Percentiles rank a stretch among this genome's conserved stretches.
Evolutionary conservation across 306 rosid species (phyloP).

Genomic region (Nissolia schottii): DNA sequence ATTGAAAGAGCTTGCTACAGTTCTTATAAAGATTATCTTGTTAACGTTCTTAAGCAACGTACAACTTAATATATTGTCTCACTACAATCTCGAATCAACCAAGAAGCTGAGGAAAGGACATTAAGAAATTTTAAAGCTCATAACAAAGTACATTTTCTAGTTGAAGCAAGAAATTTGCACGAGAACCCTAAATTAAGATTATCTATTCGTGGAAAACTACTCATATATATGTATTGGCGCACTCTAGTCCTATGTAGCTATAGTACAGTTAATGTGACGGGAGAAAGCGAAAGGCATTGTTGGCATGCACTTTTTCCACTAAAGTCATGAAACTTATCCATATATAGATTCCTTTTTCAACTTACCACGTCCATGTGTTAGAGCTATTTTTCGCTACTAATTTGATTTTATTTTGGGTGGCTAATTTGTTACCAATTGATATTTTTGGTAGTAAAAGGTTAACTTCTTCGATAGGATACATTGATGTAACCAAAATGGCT

Average conservation of each 20-base stretch:
- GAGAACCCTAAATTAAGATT: background rate
- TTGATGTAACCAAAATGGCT: no score
- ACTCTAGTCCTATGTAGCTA: background rate
- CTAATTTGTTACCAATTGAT: no score
- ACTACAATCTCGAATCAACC: background rate
- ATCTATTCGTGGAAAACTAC: background rate
- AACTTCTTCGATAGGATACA: no score
- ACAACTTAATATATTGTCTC: no score
- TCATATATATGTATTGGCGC: background rate
- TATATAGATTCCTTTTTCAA: background rate
- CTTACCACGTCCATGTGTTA: background rate
- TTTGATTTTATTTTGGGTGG: background rate
- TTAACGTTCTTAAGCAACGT: no score
- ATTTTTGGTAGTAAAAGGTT: no score
- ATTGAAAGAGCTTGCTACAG: no score
- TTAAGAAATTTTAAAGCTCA: no score
- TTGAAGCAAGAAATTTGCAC: background rate
- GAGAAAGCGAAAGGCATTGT: background rate
- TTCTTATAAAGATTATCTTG: no score
- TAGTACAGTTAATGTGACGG: background rate
- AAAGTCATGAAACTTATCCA: constrained; percentile 2
- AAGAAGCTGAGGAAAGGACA: background rate
- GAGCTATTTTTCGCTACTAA: background rate
- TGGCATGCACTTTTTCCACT: background rate
- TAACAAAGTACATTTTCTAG: background rate